Conservation (phyloP, 1,284 basidiomycete species). For the Ustilago crameri region DNA sequence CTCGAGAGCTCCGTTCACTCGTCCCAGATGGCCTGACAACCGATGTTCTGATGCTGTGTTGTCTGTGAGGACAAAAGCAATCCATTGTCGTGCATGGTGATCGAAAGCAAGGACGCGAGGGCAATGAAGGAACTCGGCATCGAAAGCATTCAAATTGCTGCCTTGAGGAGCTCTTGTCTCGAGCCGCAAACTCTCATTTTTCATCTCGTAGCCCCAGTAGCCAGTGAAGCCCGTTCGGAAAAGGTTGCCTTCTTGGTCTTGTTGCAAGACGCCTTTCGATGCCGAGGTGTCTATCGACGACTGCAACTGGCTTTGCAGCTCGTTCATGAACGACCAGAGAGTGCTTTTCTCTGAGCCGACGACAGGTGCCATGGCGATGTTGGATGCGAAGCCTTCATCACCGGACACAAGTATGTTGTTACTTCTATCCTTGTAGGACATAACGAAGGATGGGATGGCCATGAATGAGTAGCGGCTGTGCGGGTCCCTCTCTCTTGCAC, state of each 20-base stretch:
- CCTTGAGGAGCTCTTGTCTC: conserved; percentile 13
- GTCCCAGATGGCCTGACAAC: conserved; percentile 1
- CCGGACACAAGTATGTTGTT: conserved; percentile 15
- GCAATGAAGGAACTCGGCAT: conserved; percentile 69
- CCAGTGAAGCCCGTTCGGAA: conserved; percentile 72
- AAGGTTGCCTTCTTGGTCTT: conserved; percentile 49
- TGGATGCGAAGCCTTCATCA: conserved; percentile 2
- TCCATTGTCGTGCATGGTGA: conserved; percentile 69
- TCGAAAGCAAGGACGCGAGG: conserved; percentile 69
- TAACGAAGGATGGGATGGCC: conserved; percentile 52
- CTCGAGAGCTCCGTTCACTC: conserved; percentile 16
- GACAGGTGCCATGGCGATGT: neutral
- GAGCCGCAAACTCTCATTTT: conserved; percentile 69
- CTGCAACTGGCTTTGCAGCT: conserved; percentile 48
- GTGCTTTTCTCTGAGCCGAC: conserved; percentile 8
- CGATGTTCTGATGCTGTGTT: neutral
- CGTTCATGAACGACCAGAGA: conserved; percentile 58
- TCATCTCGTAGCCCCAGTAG: conserved; percentile 73
- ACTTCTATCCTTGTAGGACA: conserved; percentile 52
- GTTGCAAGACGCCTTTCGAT: neutral
- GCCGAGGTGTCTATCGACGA: conserved; percentile 9
- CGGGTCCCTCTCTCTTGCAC: conserved; percentile 58
- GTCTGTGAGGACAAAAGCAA: conserved; percentile 62
- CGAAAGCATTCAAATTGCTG: conserved; percentile 26
- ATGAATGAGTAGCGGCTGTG: conserved; percentile 62